Evolutionary conservation across 495 filamentous ascomycete genomes (phyloP), one percentile per base, ranked within the genome.

Genomic region (Lentithecium fluviatile): DNA sequence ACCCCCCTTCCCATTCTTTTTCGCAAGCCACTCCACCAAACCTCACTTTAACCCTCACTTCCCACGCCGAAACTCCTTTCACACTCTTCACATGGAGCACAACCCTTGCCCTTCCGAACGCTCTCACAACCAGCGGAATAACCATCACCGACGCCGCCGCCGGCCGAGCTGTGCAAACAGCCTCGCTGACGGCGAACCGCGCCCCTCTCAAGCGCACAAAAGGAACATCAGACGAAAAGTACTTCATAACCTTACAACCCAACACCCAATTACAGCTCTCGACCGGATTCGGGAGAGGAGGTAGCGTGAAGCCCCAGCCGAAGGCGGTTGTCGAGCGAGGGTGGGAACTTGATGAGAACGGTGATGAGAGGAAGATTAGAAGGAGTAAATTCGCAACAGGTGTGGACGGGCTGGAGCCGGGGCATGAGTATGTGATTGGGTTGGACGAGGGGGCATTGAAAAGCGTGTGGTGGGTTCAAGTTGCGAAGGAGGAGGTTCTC

Each of bases 11-110:
- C 4, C 29, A 32, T 32, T 10, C 29, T 4, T 32, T 32, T 10
- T 32, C 29, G 4, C 29, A 32, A 32, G 29, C 4, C 29, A 4
- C 29, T 10, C 29, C 29, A 32, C 29, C 29, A 4, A 10, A 10
- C 29, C 29, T 32, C 29, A 32, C 29, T 32, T 32, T 32, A 10
- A 32, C 29, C 29, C 29, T 32, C 29, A 32, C 29, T 10, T 32
- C 29, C 3, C 10, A 32, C 29, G 29, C 29, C 4, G 29, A 32
- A 32, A 32, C 29, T 10, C 29, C 29, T 3, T 3, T 32, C 29
- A 32, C 29, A 32, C 29, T 32, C 4, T 32, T 32, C 29, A 32
- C 29, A 56, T 62, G 50, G 45, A 56, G 32, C 26, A 58, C 15
- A 24, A n/a, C 8, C 7, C 52, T 62, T 6, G 10, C 21, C 29